Base-by-base conservation (phyloP, 1,139 yeast species). In the Scheffersomyces lignicola region DNA sequence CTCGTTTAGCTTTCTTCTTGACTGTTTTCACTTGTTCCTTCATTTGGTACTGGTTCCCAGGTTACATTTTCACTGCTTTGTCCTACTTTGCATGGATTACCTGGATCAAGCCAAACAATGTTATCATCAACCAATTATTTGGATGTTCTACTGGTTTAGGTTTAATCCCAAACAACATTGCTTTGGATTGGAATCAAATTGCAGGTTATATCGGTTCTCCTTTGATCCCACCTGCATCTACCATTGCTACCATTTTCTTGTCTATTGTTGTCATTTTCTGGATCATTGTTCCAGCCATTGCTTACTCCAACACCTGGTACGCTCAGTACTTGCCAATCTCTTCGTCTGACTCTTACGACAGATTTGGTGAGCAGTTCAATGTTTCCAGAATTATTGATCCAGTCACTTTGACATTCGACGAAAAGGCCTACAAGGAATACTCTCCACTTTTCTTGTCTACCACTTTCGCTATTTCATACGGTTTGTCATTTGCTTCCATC, bases 131-230 rank as follows among this genome's bases (percentile, higher is more conserved):
- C 55, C 84, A 80, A 54, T 57, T 83, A 31, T 80, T 80, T 51
- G 86, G 88, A 34, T 63, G 76, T 20, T 45, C 63, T 11, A 62
- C 79, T 9, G 87, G 87, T 11, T 63, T 80, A 39, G 88, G 86
- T 18, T 54, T 80, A 54, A 58, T 80, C 50, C 89, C 89, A 16
- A 47, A 47, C 24, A 42, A 36, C 17, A 53, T 76, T 35, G 62
- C 71, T 15, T 60, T 64, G 42, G 69, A 62, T 48, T 68, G 73
- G 73, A 67, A 65, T 47, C 74, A 68, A 51, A 59, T 69, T 33
- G 62, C 71, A 25, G 83, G 80, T 35, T 77, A 74, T 56, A 60
- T 77, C 41, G 79, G 81, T 11, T 74, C 83, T 17, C 87, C 90
- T 8, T 68, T 83, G 49, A 71, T 80, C 45, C 83, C 87, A 7